Conservation (phyloP, 129 eudicot species). For the Arctium minus region DNA sequence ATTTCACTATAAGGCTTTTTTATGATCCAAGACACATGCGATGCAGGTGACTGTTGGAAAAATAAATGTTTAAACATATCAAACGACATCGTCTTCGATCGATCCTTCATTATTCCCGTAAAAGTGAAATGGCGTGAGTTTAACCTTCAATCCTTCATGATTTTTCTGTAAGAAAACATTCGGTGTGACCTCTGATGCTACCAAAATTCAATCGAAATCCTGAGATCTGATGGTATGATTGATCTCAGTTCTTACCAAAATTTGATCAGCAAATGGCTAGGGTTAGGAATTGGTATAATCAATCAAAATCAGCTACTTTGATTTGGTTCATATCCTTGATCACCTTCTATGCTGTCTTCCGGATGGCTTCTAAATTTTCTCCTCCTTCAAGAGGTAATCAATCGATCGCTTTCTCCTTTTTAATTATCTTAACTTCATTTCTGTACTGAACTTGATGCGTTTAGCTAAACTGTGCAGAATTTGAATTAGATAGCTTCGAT, state of each 20-base stretch:
- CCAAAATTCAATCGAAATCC: constrained; percentile 9
- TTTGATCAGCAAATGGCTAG: constrained; percentile 37
- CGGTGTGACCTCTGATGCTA: background rate
- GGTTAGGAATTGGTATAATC: constrained; percentile 44
- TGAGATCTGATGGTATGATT: constrained; percentile 7
- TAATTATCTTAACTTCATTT: background rate
- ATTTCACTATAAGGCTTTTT: too few species aligned
- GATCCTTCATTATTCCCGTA: too few species aligned
- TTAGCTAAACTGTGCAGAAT: background rate
- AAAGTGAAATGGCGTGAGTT: background rate
- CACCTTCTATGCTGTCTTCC: constrained; percentile 50
- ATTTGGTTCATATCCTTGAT: constrained; percentile 64
- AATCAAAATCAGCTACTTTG: constrained; percentile 31
- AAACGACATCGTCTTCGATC: too few species aligned
- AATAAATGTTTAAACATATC: too few species aligned
- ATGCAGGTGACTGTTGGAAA: too few species aligned
- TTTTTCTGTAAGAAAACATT: background rate
- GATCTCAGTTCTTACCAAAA: background rate
- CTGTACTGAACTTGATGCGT: background rate
- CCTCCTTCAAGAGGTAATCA: constrained; percentile 43
- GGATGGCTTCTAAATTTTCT: constrained; percentile 48
- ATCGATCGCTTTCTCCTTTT: background rate
- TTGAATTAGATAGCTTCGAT: background rate
- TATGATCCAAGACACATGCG: too few species aligned
- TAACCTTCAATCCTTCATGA: background rate